Base-by-base conservation (phyloP, 352 stramenopile species). In the Phytophthora litchii region DNA sequence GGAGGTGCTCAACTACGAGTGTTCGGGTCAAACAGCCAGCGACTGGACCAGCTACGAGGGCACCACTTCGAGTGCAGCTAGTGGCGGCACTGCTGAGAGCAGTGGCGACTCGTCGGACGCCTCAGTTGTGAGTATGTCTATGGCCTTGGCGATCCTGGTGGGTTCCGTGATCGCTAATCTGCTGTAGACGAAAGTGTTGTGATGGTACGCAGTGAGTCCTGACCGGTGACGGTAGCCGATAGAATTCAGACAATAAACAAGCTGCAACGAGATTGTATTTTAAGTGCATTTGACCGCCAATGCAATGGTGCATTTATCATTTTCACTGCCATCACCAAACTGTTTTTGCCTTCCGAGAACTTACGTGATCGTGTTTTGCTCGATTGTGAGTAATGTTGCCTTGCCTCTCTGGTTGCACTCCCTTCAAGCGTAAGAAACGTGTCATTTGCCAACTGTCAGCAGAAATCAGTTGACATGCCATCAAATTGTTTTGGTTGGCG, bases 31-130 rank as follows among this genome's bases (percentile, higher is more conserved):
- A 38, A 74, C 49, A n/a, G 58, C 70, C 20, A 85, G 72, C 36
- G 75, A 70, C 53, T 85, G 75, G 75, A 78, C 72, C 17, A 67
- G 58, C 47, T 70, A 71, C 45, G 43, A 58, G 14, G 63, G 67
- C 49, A 72, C 67, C 4, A 70, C 57, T 12, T 68, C 63, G 3
- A 70, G 64, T 19, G 63, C 63, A 8, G 63, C 63, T 23, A 76
- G 67, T 49, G 55, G 55, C 8, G 60, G 46, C 16, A 67, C 25
- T 21, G 67, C 56, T 10, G 53, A 60, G 31, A 65, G 60, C 36
- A 70, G 54, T 14, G 42, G 54, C 10, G 47, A 60, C 25, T 65
- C 60, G 13, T 70, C 60, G 35, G 55, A 57, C 6, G 60, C 60
- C 1, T 71, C 61, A 20, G 54, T 17, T 3, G 32, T 50, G 41